Percentiles rank a stretch among this genome's conserved stretches.
Conservation (phyloP, 148 eudicot genomes). For the Spergularia marina region DNA sequence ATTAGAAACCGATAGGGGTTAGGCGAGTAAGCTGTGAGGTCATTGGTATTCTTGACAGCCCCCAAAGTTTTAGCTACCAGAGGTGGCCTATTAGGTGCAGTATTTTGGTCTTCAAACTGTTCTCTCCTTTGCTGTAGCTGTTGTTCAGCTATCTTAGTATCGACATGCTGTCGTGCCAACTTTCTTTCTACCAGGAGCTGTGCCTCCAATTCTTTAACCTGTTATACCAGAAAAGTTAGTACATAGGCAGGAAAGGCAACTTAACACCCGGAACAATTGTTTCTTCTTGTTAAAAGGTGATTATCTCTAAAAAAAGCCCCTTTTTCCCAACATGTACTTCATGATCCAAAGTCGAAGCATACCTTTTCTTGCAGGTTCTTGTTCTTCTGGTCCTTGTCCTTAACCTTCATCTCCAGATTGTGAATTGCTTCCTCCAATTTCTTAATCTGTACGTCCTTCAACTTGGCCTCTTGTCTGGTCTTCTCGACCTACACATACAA, state of each 20-base stretch:
- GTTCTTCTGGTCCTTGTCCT: slow-evolving; percentile 79
- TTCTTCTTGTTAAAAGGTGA: not conserved
- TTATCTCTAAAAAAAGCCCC: not conserved
- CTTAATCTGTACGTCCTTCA: slow-evolving; percentile 73
- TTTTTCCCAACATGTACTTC: not conserved
- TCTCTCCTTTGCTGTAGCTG: slow-evolving; percentile 48
- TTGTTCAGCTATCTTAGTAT: slow-evolving; percentile 67
- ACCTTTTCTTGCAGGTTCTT: slow-evolving; percentile 90
- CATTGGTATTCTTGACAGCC: slow-evolving; percentile 30
- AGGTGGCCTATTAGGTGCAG: slow-evolving; percentile 48
- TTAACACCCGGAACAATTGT: not conserved
- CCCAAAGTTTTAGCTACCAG: slow-evolving; percentile 45
- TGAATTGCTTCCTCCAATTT: slow-evolving; percentile 77
- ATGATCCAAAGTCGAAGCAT: not conserved
- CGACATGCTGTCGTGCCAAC: slow-evolving; percentile 88
- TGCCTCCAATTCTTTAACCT: slow-evolving; percentile 90
- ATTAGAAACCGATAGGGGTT: slow-evolving; percentile 32
- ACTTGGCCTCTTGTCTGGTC: slow-evolving; percentile 67
- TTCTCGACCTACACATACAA: slow-evolving; percentile 56
- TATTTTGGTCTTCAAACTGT: slow-evolving; percentile 46
- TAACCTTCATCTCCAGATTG: slow-evolving; percentile 66
- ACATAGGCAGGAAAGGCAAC: too few species aligned
- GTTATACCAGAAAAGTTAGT: slow-evolving; percentile 19
- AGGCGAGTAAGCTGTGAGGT: slow-evolving; percentile 25
- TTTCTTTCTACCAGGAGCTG: slow-evolving; percentile 84